Conservation (phyloP, 169 alveolate genomes). For the Plasmodium chabaudi region DNA sequence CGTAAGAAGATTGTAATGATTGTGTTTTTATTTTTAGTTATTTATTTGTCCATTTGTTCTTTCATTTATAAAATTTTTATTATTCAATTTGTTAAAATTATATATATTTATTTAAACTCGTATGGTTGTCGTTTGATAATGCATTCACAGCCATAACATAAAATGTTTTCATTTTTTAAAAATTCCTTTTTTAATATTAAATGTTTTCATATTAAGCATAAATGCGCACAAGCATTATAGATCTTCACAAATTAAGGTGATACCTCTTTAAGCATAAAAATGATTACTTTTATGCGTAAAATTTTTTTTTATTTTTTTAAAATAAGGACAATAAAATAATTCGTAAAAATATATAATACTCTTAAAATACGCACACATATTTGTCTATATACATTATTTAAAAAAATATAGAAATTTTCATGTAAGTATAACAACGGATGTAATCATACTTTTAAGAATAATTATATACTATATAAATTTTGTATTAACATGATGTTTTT, state of each 20-base stretch:
- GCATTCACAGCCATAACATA: too few relatives aligned
- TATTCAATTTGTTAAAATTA: too few relatives aligned
- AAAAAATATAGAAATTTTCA: neutral
- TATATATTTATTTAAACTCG: too few relatives aligned
- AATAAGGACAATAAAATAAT: neutral
- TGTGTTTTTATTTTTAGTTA: too few relatives aligned
- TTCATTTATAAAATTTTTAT: too few relatives aligned
- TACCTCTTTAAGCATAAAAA: neutral
- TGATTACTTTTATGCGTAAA: neutral
- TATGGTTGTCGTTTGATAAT: too few relatives aligned
- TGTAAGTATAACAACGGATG: neutral
- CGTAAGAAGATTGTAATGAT: too few relatives aligned
- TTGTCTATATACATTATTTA: neutral
- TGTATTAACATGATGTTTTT: neutral
- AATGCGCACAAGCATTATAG: neutral
- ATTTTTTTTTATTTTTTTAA: neutral
- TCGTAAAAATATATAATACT: neutral
- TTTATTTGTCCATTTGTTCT: too few relatives aligned
- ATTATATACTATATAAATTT: neutral
- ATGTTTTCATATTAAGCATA: neutral
- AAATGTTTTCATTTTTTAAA: neutral
- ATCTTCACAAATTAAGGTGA: neutral
- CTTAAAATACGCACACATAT: constrained; percentile 2
- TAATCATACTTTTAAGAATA: neutral
- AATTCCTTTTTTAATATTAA: neutral